phyloP scores from a whole-genome alignment of 148 eudicot genomes.

The Dianthus caryophyllus region DNA sequence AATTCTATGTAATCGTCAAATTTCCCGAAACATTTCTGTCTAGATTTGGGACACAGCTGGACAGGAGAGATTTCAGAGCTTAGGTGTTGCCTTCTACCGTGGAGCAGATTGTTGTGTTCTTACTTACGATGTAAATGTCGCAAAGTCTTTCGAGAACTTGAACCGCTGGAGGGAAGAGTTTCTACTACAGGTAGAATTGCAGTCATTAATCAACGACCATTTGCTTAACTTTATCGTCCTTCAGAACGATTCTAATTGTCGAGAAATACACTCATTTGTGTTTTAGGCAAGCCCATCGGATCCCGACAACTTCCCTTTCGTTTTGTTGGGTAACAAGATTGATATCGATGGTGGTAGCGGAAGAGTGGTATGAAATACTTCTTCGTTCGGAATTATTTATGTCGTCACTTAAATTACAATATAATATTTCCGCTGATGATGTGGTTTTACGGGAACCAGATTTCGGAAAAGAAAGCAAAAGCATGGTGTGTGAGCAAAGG shows the following conservation, averaged over 20 bases:
- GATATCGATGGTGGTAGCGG: slow-evolving; percentile 59
- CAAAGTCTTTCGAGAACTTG: slow-evolving; percentile 56
- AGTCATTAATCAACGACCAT: background rate
- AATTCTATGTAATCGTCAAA: background rate
- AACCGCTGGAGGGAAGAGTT: slow-evolving; percentile 59
- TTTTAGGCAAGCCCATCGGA: slow-evolving; percentile 51
- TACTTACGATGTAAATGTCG: slow-evolving; percentile 49
- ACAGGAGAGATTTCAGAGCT: slow-evolving; percentile 62
- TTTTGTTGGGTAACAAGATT: slow-evolving; percentile 59
- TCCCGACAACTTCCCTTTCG: slow-evolving; percentile 61
- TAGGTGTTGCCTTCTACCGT: slow-evolving; percentile 57
- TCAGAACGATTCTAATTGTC: background rate
- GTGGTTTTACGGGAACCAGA: slow-evolving; percentile 29
- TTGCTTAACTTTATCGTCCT: background rate
- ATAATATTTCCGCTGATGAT: background rate
- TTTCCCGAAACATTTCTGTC: background rate
- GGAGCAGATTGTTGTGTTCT: slow-evolving; percentile 66
- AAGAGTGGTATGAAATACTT: slow-evolving; percentile 44
- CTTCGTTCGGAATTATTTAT: background rate
- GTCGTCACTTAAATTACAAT: no score
- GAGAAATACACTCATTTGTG: slow-evolving; percentile 2
- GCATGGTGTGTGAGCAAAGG: slow-evolving; percentile 80
- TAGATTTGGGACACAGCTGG: slow-evolving; percentile 69
- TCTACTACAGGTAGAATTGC: slow-evolving; percentile 39
- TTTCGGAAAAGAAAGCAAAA: slow-evolving; percentile 75